Conservation (phyloP, 2,329 filamentous ascomycete genomes). For the Colletotrichum sp. region DNA sequence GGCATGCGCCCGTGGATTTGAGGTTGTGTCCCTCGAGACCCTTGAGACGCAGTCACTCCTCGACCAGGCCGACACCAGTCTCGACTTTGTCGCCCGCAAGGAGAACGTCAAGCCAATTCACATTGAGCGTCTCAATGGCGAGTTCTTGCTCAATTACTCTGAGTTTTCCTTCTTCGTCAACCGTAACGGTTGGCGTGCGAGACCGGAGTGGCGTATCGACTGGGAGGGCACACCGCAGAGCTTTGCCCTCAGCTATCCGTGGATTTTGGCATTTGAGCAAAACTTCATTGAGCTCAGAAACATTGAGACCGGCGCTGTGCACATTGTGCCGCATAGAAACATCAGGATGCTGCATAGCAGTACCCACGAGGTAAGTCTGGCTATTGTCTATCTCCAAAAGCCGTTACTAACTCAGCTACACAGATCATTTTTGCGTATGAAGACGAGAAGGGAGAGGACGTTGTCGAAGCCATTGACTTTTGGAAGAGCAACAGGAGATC, state of each 20-base stretch:
- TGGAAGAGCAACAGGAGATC: constrained; percentile 75
- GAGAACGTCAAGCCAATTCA: constrained; percentile 95
- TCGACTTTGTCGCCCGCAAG: constrained; percentile 94
- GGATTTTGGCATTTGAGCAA: constrained; percentile 95
- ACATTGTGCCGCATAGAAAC: constrained; percentile 95
- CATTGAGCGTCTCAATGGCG: constrained; percentile 94
- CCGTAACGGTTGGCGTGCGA: constrained; percentile 94
- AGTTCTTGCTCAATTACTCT: constrained; percentile 97
- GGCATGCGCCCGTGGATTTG: constrained; percentile 92
- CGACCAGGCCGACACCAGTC: constrained; percentile 95
- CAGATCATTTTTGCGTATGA: constrained; percentile 98
- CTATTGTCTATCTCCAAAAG: neutral
- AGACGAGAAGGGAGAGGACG: constrained; percentile 91
- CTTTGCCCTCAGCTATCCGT: constrained; percentile 95
- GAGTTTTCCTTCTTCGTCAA: constrained; percentile 99
- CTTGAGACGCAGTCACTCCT: constrained; percentile 97
- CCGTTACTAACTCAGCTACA: constrained; percentile 11
- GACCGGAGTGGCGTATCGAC: constrained; percentile 95
- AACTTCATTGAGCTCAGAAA: constrained; percentile 97
- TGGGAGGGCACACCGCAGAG: constrained; percentile 94
- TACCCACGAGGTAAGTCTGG: constrained; percentile 82
- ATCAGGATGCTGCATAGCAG: constrained; percentile 98
- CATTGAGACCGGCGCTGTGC: constrained; percentile 92
- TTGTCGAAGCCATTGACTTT: constrained; percentile 95
- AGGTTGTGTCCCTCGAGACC: constrained; percentile 94